These are phyloP conservation scores for Lipomyces mesembrius DNA, from an alignment of 805 yeast genomes.

Conservation along the genomic window DNA sequence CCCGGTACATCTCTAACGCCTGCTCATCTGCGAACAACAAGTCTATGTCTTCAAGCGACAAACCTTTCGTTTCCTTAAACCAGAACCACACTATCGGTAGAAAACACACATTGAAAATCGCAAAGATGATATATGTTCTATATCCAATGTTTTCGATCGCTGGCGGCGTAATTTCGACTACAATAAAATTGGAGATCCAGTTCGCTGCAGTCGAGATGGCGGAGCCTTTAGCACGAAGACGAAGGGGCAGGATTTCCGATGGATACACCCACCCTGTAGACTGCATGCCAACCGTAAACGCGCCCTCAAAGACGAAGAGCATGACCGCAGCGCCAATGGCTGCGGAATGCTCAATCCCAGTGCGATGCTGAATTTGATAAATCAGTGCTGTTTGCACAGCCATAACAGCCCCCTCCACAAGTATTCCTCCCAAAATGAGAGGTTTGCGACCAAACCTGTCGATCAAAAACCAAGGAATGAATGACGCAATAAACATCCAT, in stretches of 20 bases:
- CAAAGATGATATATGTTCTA: conserved; percentile 65
- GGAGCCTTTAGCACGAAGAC: conserved; percentile 17
- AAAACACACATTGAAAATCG: conserved; percentile 50
- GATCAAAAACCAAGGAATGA: conserved; percentile 62
- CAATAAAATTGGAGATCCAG: conserved; percentile 23
- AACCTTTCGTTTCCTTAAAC: conserved; percentile 22
- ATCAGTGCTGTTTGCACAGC: conserved; percentile 26
- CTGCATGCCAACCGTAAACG: conserved; percentile 32
- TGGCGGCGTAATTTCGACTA: conserved; percentile 54
- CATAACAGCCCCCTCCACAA: conserved; percentile 23
- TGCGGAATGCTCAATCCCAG: conserved; percentile 11
- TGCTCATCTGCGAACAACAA: conserved; percentile 14
- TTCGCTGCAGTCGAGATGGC: conserved; percentile 24
- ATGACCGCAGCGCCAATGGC: conserved; percentile 31
- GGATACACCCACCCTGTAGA: conserved; percentile 29
- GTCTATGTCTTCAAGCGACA: conserved; percentile 48
- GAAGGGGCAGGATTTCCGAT: conserved; percentile 23
- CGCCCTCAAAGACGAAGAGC: conserved; percentile 27
- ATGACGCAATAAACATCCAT: conserved; percentile 51
- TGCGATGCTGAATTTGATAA: conserved; percentile 24
- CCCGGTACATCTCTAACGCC: conserved; percentile 14
- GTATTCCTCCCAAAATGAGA: conserved; percentile 33
- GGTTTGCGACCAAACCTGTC: conserved; percentile 65
- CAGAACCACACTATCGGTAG: conserved; percentile 19
- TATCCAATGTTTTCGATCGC: conserved; percentile 56